Evolutionary conservation across 257 asterid species (phyloP).

Genomic region (Nicotiana tomentosiformis): DNA sequence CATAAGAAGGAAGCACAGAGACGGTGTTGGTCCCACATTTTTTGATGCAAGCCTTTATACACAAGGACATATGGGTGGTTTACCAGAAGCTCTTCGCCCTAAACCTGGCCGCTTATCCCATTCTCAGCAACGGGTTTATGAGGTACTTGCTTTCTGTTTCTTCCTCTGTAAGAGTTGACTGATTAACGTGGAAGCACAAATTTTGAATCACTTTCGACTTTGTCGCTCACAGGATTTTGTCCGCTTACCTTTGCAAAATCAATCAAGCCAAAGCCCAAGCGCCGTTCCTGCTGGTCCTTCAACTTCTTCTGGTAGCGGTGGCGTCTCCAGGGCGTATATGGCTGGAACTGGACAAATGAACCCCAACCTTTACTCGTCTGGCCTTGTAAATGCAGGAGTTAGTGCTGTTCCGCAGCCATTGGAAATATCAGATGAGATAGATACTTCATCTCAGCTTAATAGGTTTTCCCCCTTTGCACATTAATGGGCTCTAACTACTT

Average conservation of each 20-base stretch:
- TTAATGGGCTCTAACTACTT: not conserved
- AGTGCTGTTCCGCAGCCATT: constrained; percentile 50
- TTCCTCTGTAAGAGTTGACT: not conserved
- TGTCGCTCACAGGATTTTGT: constrained; percentile 73
- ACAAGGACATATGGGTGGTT: constrained; percentile 65
- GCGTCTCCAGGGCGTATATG: constrained; percentile 48
- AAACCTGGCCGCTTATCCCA: constrained; percentile 87
- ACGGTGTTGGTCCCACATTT: constrained; percentile 62
- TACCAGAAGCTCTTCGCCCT: constrained; percentile 97
- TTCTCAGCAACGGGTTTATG: constrained; percentile 94
- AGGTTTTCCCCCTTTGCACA: constrained; percentile 35
- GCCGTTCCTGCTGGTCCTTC: constrained; percentile 67
- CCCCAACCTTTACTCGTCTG: constrained; percentile 48
- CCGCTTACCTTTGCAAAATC: constrained; percentile 89
- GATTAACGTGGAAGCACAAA: not conserved
- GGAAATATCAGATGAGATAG: constrained; percentile 60
- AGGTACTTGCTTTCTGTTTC: constrained; percentile 41
- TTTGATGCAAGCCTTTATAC: constrained; percentile 63
- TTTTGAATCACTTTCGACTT: not conserved
- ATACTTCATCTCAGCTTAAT: constrained; percentile 51
- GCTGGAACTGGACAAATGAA: constrained; percentile 53
- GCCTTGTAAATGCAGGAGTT: constrained; percentile 46
- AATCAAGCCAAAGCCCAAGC: constrained; percentile 69
- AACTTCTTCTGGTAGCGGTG: constrained; percentile 44
- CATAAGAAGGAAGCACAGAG: constrained; percentile 75